phyloP scores from a whole-genome alignment of 1,284 basidiomycete genomes.

The Trametes polyzona region DNA sequence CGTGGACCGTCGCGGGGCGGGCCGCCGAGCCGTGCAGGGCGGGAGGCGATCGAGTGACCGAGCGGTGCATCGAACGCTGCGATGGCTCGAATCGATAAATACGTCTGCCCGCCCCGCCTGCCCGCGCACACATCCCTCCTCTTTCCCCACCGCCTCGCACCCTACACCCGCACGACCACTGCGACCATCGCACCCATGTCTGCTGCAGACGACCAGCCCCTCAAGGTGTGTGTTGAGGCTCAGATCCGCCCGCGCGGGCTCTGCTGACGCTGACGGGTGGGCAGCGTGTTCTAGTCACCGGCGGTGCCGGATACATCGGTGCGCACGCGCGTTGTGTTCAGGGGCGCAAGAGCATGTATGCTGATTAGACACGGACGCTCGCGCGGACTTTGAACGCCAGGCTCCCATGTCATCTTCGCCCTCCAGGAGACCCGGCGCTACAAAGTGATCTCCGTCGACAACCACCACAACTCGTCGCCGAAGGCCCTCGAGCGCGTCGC shows the following conservation, averaged over 20 bases:
- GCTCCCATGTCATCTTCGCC: constrained; percentile 89
- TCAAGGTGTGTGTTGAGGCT: constrained; percentile 48
- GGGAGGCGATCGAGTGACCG: background rate
- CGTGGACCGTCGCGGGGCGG: background rate
- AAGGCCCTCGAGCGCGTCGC: constrained; percentile 74
- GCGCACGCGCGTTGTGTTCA: constrained; percentile 2
- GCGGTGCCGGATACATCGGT: constrained; percentile 88
- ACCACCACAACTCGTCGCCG: constrained; percentile 89
- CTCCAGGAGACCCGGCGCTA: constrained; percentile 87
- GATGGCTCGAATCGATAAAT: constrained; percentile 13
- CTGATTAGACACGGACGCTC: background rate
- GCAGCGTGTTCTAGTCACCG: constrained; percentile 78
- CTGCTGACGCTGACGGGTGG: constrained; percentile 6
- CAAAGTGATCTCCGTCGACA: constrained; percentile 93
- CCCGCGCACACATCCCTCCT: background rate
- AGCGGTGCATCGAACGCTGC: background rate
- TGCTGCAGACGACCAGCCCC: constrained; percentile 32
- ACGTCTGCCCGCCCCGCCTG: background rate
- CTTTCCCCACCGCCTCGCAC: background rate
- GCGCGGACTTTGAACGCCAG: constrained; percentile 42
- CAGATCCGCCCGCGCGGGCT: background rate
- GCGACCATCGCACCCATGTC: constrained; percentile 21
- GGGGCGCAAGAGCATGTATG: constrained; percentile 1
- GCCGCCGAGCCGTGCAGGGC: background rate
- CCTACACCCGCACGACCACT: background rate